phyloP scores from a whole-genome alignment of 2,329 filamentous ascomycete genomes.

The Ceratocystiopsis brevicomis region DNA sequence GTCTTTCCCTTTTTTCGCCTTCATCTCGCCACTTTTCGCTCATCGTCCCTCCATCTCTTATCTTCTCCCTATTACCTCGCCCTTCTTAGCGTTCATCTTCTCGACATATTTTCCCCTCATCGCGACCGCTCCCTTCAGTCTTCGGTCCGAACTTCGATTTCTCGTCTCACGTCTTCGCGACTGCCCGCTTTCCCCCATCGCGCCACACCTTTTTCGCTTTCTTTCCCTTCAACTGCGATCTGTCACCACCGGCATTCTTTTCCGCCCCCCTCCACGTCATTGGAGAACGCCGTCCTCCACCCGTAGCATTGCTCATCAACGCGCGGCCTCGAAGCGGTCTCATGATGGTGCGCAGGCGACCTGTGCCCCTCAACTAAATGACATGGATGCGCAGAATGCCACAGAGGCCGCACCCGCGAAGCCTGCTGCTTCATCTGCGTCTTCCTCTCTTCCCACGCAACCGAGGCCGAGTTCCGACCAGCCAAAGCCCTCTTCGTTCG shows the following conservation, averaged over 20 bases:
- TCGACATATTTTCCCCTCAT: not conserved
- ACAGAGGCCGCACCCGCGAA: constrained; percentile 42
- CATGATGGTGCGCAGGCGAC: constrained; percentile 41
- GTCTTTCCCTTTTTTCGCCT: not conserved
- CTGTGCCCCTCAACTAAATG: constrained; percentile 36
- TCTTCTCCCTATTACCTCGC: not conserved
- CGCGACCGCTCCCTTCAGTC: not conserved
- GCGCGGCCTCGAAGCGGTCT: constrained; percentile 25
- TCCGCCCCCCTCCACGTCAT: not conserved
- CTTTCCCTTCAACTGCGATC: not conserved
- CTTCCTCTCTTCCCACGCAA: constrained; percentile 13
- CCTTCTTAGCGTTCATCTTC: not conserved
- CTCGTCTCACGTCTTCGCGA: not conserved
- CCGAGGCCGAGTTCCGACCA: constrained; percentile 18
- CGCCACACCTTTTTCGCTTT: not conserved
- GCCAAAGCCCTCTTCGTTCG: constrained; percentile 13
- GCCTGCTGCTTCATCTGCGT: constrained; percentile 33
- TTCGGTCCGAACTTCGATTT: not conserved
- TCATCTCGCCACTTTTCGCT: not conserved
- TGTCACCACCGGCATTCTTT: not conserved
- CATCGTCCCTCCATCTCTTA: not conserved
- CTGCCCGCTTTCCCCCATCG: not conserved
- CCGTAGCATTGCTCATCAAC: constrained; percentile 1
- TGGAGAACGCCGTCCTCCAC: not conserved
- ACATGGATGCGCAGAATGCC: constrained; percentile 52